Percentiles rank a stretch among this genome's conserved stretches.
Evolutionary conservation across 352 stramenopile genomes (phyloP).

Genomic region (Phytophthora sp.): DNA sequence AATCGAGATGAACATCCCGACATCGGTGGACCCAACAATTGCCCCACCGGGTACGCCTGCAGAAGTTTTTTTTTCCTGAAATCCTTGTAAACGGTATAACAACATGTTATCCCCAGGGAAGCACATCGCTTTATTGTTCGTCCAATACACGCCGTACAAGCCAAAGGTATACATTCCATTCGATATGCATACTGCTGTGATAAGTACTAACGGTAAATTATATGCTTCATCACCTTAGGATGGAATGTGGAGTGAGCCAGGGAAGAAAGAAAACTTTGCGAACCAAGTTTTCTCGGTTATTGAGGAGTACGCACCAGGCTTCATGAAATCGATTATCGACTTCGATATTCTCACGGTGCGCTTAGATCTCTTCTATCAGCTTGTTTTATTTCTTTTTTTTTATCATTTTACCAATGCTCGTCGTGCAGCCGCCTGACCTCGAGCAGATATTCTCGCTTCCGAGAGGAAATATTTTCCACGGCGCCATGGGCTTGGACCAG

Average conservation of each 20-base stretch:
- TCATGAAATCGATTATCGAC: slow-evolving; percentile 83
- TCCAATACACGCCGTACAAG: slow-evolving; percentile 92
- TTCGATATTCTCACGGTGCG: slow-evolving; percentile 87
- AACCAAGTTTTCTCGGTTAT: slow-evolving; percentile 88
- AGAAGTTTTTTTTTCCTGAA: background rate
- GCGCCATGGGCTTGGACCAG: slow-evolving; percentile 90
- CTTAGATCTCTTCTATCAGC: background rate
- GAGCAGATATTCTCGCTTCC: slow-evolving; percentile 89
- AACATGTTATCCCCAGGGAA: slow-evolving; percentile 53
- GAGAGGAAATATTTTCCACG: slow-evolving; percentile 91
- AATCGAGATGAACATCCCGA: slow-evolving; percentile 93
- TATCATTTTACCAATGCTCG: too few relatives aligned
- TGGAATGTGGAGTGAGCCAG: slow-evolving; percentile 74
- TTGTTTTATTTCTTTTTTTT: too few relatives aligned
- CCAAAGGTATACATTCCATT: slow-evolving; percentile 56
- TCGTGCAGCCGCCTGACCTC: slow-evolving; percentile 77
- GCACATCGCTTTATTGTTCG: slow-evolving; percentile 90
- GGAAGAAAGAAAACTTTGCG: slow-evolving; percentile 83
- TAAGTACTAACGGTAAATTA: background rate
- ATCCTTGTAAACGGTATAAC: background rate
- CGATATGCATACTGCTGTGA: background rate
- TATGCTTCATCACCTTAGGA: slow-evolving; percentile 42
- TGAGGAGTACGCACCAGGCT: slow-evolving; percentile 87
- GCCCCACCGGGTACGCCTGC: slow-evolving; percentile 57
- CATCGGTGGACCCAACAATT: slow-evolving; percentile 81